Base-by-base conservation (phyloP, 1,284 basidiomycete species). In the Prillingera fragicola region DNA sequence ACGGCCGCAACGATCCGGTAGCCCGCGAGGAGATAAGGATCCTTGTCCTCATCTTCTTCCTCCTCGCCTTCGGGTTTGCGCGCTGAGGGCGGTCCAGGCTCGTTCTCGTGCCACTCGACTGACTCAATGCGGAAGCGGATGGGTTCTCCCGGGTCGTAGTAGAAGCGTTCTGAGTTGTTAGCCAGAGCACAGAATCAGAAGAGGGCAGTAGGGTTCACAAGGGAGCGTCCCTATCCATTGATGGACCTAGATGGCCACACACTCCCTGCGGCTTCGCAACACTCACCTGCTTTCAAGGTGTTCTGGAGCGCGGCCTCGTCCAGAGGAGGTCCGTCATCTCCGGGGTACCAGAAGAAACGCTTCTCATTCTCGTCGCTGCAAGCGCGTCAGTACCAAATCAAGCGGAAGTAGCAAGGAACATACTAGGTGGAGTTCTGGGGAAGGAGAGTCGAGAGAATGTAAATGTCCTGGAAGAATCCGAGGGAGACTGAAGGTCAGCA, bases 381-480 rank as follows among this genome's bases (percentile, higher is more conserved):
- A n/a, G n/a, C n/a, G n/a, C n/a, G n/a, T n/a, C n/a, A n/a, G 8
- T 14, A 39, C 44, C 25, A 52, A 45, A 26, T 32, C 1, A 2
- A 4, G 0, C 8, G 2, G 2, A 3, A 5, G 14, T 1, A 19
- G 3, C 2, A 2, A 17, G 2, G 8, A 12, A 47, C 40, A 45
- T 36, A 62, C 56, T 56, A 60, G 27, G 53, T 41, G 14, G 51
- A 64, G 43, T 67, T 63, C 8, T 87, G 29, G 80, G 81, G 73
- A 77, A 92, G 43, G 72, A 78, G 25, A 71, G 73, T 33, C 76
- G 85, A 63, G 0, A 72, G 72, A 36, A 97, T 79, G 64, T 88
- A 87, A 28, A 97, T 84, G 61, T 96, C 91, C 65, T 94, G 87
- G 62, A 97, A 98, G 74, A 98, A 97, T 13, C 84, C 85, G 27